phyloP scores from a whole-genome alignment of 805 yeast species.

The Metschnikowia continentalis region DNA sequence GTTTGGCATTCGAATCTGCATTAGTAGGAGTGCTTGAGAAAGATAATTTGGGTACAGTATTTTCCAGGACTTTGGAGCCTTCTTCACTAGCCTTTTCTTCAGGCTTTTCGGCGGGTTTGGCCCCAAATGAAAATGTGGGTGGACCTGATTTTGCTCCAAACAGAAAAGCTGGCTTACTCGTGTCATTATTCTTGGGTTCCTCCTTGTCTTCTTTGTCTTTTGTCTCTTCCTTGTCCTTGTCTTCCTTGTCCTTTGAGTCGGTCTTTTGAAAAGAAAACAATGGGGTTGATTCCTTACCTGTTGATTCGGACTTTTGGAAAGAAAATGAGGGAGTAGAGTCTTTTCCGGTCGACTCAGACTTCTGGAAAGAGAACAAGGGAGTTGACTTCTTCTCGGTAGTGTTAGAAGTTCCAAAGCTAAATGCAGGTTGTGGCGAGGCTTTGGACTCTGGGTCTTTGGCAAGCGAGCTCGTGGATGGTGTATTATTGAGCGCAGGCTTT shows the following conservation, averaged over 20 bases:
- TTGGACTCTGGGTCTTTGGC: background rate
- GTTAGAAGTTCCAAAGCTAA: background rate
- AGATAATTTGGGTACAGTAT: background rate
- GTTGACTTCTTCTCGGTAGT: background rate
- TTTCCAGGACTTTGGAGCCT: background rate
- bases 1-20: background rate
- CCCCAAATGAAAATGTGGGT: conserved; percentile 1
- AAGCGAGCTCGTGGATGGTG: background rate
- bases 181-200: background rate
- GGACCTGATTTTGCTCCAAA: background rate
- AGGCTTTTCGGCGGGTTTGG: background rate
- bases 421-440: background rate
- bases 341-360: background rate
- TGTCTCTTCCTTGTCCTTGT: background rate
- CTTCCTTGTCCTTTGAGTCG: background rate
- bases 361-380: background rate
- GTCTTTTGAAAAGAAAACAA: background rate
- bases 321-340: background rate
- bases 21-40: background rate
- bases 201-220: background rate
- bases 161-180: background rate
- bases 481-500: background rate
- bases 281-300: background rate
- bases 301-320: background rate
- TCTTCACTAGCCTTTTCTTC: background rate